These are phyloP conservation scores for Sonneratia caseolaris DNA, from an alignment of 345 rosid genomes.

Conservation along the genomic window DNA sequence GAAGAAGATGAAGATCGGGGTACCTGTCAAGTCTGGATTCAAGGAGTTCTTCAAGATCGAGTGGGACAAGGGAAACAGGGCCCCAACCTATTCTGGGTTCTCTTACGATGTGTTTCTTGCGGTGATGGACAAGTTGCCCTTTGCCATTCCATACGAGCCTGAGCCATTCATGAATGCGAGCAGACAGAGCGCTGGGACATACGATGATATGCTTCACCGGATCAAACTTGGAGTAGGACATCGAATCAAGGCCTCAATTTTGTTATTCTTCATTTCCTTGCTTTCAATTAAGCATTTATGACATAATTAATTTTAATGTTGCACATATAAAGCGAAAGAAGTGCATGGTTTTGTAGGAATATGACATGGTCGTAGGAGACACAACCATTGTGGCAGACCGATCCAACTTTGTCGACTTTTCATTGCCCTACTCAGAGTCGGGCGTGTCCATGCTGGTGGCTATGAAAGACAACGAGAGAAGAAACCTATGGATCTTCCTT, in stretches of 20 bases:
- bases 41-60: constrained; percentile 13
- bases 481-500: constrained; percentile 40
- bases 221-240: not conserved
- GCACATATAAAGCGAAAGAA: no score
- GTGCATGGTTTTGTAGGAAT: constrained; percentile 17
- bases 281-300: not conserved
- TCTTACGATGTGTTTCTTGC: constrained; percentile 14
- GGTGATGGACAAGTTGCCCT: constrained; percentile 11
- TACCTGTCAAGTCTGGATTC: constrained; percentile 14
- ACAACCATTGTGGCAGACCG: constrained; percentile 38
- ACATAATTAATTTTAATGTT: not conserved
- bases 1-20: constrained; percentile 16
- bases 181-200: constrained; percentile 9
- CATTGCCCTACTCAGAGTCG: constrained; percentile 58
- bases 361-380: constrained; percentile 63
- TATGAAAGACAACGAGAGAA: constrained; percentile 9
- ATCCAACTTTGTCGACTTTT: constrained; percentile 44
- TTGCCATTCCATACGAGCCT: constrained; percentile 8
- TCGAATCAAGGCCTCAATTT: not conserved
- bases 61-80: not conserved
- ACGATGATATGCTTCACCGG: constrained; percentile 6
- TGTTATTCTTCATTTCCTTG: not conserved
- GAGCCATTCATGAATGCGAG: constrained; percentile 10
- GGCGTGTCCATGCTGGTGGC: constrained; percentile 47
- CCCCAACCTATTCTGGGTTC: constrained; percentile 12